These are phyloP conservation scores for Populus simonii DNA, from an alignment of 345 rosid species.

Conservation along the genomic window DNA sequence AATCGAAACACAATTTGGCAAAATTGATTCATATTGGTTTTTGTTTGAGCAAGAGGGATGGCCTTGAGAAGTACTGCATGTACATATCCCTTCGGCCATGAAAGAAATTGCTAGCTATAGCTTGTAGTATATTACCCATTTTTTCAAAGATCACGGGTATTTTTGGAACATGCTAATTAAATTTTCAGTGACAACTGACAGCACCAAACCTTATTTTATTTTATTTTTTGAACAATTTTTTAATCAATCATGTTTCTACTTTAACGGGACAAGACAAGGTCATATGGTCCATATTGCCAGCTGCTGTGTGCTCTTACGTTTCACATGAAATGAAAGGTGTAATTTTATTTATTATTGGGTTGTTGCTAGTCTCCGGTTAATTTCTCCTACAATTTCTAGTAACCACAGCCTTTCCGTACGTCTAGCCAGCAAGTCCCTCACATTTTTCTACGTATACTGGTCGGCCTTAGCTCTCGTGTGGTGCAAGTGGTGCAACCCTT, in stretches of 20 bases:
- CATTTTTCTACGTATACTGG: background rate
- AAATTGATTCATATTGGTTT: slow-evolving; percentile 11
- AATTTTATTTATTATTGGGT: background rate
- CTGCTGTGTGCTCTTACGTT: background rate
- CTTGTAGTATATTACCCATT: background rate
- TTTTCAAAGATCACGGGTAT: slow-evolving; percentile 1
- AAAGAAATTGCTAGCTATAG: background rate
- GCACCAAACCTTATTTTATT: background rate
- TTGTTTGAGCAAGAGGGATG: slow-evolving; percentile 12
- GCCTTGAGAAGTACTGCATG: slow-evolving; percentile 14
- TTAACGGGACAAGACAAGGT: slow-evolving; percentile 31
- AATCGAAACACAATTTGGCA: slow-evolving; percentile 31
- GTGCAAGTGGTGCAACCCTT: background rate
- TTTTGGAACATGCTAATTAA: slow-evolving; percentile 15
- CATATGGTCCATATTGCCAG: slow-evolving; percentile 27
- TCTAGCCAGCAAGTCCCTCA: background rate
- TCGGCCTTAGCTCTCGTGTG: background rate
- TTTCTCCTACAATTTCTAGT: background rate
- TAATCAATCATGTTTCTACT: slow-evolving; percentile 24
- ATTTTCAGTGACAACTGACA: slow-evolving; percentile 5
- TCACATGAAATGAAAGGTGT: background rate
- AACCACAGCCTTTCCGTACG: background rate
- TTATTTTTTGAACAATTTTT: background rate
- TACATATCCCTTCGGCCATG: slow-evolving; percentile 24
- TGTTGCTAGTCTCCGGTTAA: background rate